Percentiles rank a stretch among this genome's conserved stretches.
Conservation (phyloP, 257 asterid genomes). For the Galeopsis tetrahit region DNA sequence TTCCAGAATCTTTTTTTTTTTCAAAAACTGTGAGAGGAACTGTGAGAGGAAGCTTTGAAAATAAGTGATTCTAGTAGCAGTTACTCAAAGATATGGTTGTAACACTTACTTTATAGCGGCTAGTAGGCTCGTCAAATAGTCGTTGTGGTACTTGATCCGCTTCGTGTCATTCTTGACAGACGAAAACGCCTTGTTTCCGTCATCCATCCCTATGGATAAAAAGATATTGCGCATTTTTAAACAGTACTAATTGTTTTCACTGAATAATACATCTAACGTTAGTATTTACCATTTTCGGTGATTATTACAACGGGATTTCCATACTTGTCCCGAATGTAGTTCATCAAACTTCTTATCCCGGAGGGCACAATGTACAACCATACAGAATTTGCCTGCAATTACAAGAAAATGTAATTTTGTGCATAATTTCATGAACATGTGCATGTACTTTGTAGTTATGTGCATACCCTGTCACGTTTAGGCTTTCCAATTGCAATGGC, state of each 20-base stretch:
- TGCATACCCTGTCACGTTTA: constrained; percentile 36
- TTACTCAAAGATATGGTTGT: no score
- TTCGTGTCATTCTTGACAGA: constrained; percentile 65
- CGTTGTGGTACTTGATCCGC: constrained; percentile 77
- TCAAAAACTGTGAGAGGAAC: no score
- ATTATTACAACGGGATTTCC: constrained; percentile 74
- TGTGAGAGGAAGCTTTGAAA: no score
- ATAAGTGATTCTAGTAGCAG: not conserved
- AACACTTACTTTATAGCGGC: constrained; percentile 73
- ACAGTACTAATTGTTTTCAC: no score
- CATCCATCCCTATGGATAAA: constrained; percentile 82
- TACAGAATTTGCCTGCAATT: constrained; percentile 73
- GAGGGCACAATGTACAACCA: constrained; percentile 89
- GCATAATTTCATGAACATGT: constrained; percentile 7
- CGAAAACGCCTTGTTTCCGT: constrained; percentile 50
- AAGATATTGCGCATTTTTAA: no score
- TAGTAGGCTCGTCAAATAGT: constrained; percentile 60
- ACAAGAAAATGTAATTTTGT: not conserved
- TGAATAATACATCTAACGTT: not conserved
- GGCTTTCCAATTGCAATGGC: constrained; percentile 44
- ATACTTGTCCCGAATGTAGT: constrained; percentile 67
- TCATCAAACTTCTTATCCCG: constrained; percentile 82
- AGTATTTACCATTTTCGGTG: constrained; percentile 76
- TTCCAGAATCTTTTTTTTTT: no score
- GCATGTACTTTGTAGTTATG: not conserved